phyloP scores from a whole-genome alignment of 2,329 filamentous ascomycete species.

The Alternaria consortialis region DNA sequence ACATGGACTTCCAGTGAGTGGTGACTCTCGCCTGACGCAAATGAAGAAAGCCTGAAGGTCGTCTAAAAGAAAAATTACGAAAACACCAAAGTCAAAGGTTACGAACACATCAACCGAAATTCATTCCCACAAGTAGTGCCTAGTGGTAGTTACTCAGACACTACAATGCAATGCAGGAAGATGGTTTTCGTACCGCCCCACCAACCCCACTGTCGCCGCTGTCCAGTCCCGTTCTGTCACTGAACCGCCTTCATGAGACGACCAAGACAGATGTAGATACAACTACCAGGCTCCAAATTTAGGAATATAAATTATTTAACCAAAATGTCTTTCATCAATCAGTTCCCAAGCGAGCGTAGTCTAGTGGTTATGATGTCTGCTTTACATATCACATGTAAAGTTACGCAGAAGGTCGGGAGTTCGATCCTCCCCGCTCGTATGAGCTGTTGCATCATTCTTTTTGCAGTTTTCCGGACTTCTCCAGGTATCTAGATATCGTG shows the following conservation, averaged over 20 bases:
- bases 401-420: conserved; percentile 50
- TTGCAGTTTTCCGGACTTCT: conserved; percentile 10
- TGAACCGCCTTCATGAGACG: background rate
- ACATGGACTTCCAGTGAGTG: background rate
- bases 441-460: conserved; percentile 28
- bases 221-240: background rate
- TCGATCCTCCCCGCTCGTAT: conserved; percentile 49
- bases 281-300: no score
- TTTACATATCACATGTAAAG: conserved; percentile 45
- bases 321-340: conserved; percentile 5
- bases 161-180: background rate
- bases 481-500: background rate
- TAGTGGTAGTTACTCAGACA: background rate
- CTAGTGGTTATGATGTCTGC: conserved; percentile 52
- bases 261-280: background rate
- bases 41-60: background rate
- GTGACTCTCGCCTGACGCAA: background rate
- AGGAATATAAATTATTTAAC: no score
- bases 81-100: no score
- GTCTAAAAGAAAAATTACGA: background rate
- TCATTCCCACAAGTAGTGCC: no score
- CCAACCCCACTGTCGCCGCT: background rate
- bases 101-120: no score
- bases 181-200: background rate
- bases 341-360: conserved; percentile 23